Evolutionary conservation across 164 flowering plant genomes (phyloP).

Genomic region (Akebia trifoliata): DNA sequence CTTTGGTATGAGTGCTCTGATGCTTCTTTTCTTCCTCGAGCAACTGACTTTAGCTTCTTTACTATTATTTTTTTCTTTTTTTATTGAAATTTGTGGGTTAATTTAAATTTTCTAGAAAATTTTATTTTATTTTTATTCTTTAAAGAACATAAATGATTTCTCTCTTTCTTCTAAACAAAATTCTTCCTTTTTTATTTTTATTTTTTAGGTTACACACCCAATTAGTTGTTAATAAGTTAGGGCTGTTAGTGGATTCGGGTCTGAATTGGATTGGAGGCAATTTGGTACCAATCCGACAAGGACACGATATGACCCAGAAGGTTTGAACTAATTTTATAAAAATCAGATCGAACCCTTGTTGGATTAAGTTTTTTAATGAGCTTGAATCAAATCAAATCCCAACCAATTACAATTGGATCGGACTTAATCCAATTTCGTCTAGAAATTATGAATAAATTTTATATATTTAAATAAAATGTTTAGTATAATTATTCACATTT

Average conservation of each 20-base stretch:
- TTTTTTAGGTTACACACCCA: constrained; percentile 36
- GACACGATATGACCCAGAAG: too few species aligned
- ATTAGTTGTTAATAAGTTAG: background rate
- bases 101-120: constrained; percentile 37
- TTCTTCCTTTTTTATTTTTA: constrained; percentile 50
- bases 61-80: constrained; percentile 25
- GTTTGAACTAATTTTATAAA: too few species aligned
- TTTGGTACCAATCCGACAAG: too few species aligned
- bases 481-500: too few species aligned
- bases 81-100: constrained; percentile 46
- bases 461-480: too few species aligned
- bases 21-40: constrained; percentile 72
- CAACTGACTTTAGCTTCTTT: constrained; percentile 56
- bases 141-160: constrained; percentile 38
- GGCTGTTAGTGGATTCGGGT: background rate
- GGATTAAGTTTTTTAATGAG: too few species aligned
- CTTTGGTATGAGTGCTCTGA: constrained; percentile 48
- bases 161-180: constrained; percentile 31
- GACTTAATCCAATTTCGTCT: too few species aligned
- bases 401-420: too few species aligned
- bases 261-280: too few species aligned
- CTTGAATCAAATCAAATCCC: too few species aligned
- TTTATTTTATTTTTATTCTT: constrained; percentile 22
- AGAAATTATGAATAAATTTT: too few species aligned
- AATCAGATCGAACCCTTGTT: too few species aligned